These are phyloP conservation scores for Phaffia australis DNA, from an alignment of 768 basidiomycete genomes.

Conservation along the genomic window DNA sequence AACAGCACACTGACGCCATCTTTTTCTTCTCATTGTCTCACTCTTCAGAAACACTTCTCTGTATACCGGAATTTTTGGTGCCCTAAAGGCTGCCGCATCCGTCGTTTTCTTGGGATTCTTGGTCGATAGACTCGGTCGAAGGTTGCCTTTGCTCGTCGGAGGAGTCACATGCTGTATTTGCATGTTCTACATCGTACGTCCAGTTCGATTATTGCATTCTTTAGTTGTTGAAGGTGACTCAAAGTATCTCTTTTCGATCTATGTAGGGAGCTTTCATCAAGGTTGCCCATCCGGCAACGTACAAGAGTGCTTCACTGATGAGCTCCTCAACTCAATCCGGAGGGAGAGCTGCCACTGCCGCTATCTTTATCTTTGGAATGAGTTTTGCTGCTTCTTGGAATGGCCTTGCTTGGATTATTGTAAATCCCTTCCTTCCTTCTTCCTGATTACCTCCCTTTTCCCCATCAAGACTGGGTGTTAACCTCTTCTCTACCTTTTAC, in stretches of 20 bases:
- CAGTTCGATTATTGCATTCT: no score
- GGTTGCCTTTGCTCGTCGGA: constrained; percentile 42
- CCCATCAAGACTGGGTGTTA: neutral
- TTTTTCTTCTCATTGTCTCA: neutral
- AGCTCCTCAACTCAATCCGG: neutral
- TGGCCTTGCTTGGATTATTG: constrained; percentile 26
- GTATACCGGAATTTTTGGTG: constrained; percentile 47
- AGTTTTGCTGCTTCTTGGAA: constrained; percentile 14
- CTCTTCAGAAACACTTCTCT: constrained; percentile 33
- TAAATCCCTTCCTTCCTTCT: neutral
- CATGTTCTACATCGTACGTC: constrained; percentile 42
- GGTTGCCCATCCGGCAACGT: constrained; percentile 12
- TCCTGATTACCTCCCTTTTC: neutral
- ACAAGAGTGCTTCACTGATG: neutral
- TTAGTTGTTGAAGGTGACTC: no score
- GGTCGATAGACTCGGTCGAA: constrained; percentile 43
- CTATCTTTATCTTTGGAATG: constrained; percentile 22
- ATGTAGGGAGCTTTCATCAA: constrained; percentile 30
- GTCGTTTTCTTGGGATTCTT: constrained; percentile 43
- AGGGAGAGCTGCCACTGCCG: constrained; percentile 8
- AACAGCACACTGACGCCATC: no score
- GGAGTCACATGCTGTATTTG: constrained; percentile 39
- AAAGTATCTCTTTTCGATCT: no score
- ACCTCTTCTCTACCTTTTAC: neutral
- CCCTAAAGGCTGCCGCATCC: constrained; percentile 39